Percentiles rank a stretch among this genome's conserved stretches.
Evolutionary conservation across 1,284 basidiomycete genomes (phyloP).

Genomic region (Pseudozyma pruni): DNA sequence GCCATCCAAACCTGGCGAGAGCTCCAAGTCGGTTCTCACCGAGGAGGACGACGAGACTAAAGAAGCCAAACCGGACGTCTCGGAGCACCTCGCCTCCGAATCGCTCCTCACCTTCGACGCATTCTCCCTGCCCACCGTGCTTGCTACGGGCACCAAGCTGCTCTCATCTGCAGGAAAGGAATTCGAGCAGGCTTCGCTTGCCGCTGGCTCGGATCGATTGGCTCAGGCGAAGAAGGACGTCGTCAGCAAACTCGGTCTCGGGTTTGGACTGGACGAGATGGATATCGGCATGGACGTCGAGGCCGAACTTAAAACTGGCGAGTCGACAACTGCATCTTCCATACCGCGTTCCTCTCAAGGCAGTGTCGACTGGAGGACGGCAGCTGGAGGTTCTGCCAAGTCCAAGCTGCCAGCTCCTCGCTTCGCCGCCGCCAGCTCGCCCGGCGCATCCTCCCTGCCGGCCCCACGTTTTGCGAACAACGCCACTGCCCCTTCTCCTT

Average conservation of each 20-base stretch:
- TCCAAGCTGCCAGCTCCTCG: constrained; percentile 40
- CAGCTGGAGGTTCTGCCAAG: constrained; percentile 29
- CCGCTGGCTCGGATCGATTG: constrained; percentile 73
- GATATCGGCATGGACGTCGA: constrained; percentile 70
- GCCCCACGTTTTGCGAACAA: constrained; percentile 26
- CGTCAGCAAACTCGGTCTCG: constrained; percentile 71
- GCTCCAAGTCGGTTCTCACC: constrained; percentile 29
- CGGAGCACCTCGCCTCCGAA: constrained; percentile 24
- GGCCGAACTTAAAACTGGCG: constrained; percentile 61
- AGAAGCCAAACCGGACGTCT: constrained; percentile 28
- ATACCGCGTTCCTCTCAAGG: constrained; percentile 24
- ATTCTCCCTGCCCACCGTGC: constrained; percentile 77
- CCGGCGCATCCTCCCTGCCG: constrained; percentile 14
- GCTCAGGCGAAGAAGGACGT: constrained; percentile 82
- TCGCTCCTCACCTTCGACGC: constrained; percentile 56
- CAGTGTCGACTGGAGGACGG: constrained; percentile 47
- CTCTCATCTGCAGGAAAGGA: constrained; percentile 88
- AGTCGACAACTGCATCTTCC: constrained; percentile 8
- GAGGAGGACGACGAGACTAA: constrained; percentile 22
- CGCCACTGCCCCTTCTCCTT: constrained; percentile 23
- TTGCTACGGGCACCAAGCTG: constrained; percentile 79
- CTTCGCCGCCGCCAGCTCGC: constrained; percentile 18
- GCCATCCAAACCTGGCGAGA: constrained; percentile 38
- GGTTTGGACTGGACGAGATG: constrained; percentile 79
- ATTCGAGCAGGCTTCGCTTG: constrained; percentile 71